These are phyloP conservation scores for Ogataea trehaloabstinens DNA, from an alignment of 805 yeast species.

Conservation along the genomic window DNA sequence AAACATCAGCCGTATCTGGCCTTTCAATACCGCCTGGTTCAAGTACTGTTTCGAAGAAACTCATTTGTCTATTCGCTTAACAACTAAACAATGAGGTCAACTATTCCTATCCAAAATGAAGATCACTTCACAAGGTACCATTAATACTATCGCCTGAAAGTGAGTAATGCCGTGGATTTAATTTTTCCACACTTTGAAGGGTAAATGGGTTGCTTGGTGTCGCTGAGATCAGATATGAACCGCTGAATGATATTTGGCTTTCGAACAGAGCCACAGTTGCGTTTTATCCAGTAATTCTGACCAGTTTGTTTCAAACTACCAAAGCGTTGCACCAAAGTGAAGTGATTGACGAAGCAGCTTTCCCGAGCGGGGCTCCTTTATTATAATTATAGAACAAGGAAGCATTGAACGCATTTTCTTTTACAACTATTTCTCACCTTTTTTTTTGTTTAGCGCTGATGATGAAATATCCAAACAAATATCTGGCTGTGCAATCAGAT, in stretches of 20 bases:
- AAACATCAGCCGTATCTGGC: conserved; percentile 17
- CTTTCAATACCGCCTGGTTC: conserved; percentile 15
- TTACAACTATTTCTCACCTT: background rate
- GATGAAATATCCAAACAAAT: too few relatives aligned
- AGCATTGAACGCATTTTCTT: conserved; percentile 1
- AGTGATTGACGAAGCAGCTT: too few relatives aligned
- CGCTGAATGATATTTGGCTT: too few relatives aligned
- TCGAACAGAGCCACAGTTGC: too few relatives aligned
- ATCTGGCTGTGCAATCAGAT: too few relatives aligned
- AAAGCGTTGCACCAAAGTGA: too few relatives aligned
- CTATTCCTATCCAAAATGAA: background rate
- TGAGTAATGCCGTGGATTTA: background rate
- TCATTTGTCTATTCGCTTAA: conserved; percentile 7
- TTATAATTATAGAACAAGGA: conserved; percentile 4
- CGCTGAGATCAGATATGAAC: too few relatives aligned
- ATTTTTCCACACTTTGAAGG: background rate
- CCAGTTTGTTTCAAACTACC: too few relatives aligned
- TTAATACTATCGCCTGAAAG: background rate
- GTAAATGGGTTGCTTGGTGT: too few relatives aligned
- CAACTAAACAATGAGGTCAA: background rate
- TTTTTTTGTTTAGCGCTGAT: conserved; percentile 4
- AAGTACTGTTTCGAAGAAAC: conserved; percentile 18
- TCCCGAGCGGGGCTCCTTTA: too few relatives aligned
- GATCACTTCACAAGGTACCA: background rate
- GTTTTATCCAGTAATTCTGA: too few relatives aligned